A percentile compares a stretch with the other conserved stretches of the same genome.
Evolutionary conservation across 208 protist species (phyloP).

Genomic region (Trypanosoma boissoni): DNA sequence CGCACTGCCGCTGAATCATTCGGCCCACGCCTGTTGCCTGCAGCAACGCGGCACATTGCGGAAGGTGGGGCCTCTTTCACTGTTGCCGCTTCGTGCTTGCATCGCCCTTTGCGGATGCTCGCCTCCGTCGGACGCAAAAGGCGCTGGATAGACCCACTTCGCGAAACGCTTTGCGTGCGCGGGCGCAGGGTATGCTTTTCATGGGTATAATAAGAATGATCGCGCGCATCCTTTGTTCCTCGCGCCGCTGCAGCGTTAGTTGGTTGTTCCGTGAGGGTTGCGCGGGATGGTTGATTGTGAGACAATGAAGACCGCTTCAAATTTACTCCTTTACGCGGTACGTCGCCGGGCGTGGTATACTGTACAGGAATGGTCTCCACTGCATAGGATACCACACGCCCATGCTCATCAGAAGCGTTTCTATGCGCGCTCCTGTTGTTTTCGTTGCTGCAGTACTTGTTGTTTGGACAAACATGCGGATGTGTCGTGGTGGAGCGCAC

Average conservation of each 20-base stretch:
- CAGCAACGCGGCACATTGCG: too few species aligned
- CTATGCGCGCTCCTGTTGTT: not conserved
- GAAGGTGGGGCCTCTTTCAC: constrained; percentile 28
- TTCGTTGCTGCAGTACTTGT: not conserved
- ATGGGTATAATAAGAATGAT: too few species aligned
- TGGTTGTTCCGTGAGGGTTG: constrained; percentile 14
- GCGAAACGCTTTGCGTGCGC: too few species aligned
- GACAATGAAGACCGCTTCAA: too few species aligned
- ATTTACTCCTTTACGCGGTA: not conserved
- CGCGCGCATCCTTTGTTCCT: too few species aligned
- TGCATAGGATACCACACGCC: too few species aligned
- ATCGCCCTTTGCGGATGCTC: constrained; percentile 22
- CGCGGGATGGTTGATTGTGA: too few species aligned
- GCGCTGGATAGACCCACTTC: constrained; percentile 5
- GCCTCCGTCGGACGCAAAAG: constrained; percentile 31
- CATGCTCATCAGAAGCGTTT: too few species aligned
- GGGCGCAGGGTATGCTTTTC: too few species aligned
- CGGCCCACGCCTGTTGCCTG: too few species aligned
- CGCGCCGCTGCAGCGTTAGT: not conserved
- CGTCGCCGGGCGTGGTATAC: not conserved
- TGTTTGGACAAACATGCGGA: not conserved
- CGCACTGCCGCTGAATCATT: constrained; percentile 10
- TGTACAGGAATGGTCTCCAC: too few species aligned
- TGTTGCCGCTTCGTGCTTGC: constrained; percentile 16
- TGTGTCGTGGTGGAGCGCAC: not conserved